Evolutionary conservation across 2,329 filamentous ascomycete genomes (phyloP).

Genomic region (Penicillium frequentans): DNA sequence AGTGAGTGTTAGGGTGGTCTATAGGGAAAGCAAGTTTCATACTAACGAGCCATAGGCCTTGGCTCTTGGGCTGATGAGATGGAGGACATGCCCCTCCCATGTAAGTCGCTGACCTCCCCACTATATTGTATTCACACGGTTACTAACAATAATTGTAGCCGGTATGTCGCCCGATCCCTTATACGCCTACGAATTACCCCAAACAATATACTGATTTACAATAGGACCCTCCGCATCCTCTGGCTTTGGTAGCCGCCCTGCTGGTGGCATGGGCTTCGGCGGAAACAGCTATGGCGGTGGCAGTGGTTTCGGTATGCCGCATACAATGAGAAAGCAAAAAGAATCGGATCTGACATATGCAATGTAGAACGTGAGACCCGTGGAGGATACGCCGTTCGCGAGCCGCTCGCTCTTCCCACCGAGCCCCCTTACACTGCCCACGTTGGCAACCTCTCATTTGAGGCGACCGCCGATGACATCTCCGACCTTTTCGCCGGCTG

Average conservation of each 20-base stretch:
- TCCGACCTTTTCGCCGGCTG: constrained; percentile 83
- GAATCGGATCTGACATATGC: constrained; percentile 14
- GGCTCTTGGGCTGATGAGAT: constrained; percentile 99
- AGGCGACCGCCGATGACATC: constrained; percentile 80
- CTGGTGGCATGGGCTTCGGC: constrained; percentile 42
- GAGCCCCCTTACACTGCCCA: constrained; percentile 95
- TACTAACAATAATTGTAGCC: constrained; percentile 26
- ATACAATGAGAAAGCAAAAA: neutral
- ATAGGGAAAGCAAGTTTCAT: constrained; percentile 8
- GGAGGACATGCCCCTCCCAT: constrained; percentile 75
- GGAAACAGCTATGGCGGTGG: constrained; percentile 14
- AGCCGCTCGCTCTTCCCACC: constrained; percentile 80
- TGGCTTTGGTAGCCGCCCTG: constrained; percentile 52
- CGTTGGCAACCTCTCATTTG: constrained; percentile 94
- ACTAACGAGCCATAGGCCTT: constrained; percentile 54
- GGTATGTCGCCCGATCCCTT: constrained; percentile 25
- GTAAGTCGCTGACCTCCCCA: constrained; percentile 53
- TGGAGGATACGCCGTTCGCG: constrained; percentile 49
- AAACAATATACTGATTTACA: constrained; percentile 18
- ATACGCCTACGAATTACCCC: neutral
- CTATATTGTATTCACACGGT: constrained; percentile 2
- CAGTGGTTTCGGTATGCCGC: constrained; percentile 29
- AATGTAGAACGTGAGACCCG: constrained; percentile 36
- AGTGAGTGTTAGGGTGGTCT: constrained; percentile 59
- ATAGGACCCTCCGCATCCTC: constrained; percentile 43